Evolutionary conservation across 331 rosid genomes (phyloP).

Genomic region (Cydonia oblonga): DNA sequence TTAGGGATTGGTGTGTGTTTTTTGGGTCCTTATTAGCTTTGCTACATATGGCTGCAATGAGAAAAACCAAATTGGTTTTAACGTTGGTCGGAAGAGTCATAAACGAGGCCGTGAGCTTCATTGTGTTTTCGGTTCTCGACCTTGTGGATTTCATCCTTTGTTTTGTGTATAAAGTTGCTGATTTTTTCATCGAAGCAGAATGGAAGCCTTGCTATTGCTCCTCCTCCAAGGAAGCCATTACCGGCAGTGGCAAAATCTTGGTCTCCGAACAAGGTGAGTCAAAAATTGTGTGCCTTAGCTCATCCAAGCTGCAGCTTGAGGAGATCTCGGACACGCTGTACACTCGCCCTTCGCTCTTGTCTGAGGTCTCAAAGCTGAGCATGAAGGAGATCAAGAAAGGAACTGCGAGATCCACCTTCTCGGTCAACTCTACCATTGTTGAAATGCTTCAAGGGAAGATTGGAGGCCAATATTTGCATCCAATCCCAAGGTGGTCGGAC

Average conservation of each 20-base stretch:
- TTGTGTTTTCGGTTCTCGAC: constrained; percentile 51
- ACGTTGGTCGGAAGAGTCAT: constrained; percentile 28
- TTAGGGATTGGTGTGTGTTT: not conserved
- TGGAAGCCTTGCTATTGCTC: constrained; percentile 77
- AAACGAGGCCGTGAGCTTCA: constrained; percentile 57
- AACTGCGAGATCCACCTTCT: constrained; percentile 19
- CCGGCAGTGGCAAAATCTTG: constrained; percentile 58
- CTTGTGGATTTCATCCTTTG: constrained; percentile 56
- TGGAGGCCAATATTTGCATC: constrained; percentile 19
- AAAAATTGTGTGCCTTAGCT: constrained; percentile 48
- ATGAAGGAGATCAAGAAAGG: constrained; percentile 18
- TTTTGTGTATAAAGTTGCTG: constrained; percentile 50
- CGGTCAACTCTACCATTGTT: constrained; percentile 48
- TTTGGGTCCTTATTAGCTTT: not conserved
- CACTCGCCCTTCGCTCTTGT: constrained; percentile 54
- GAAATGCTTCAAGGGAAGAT: constrained; percentile 77
- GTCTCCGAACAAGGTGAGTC: constrained; percentile 74
- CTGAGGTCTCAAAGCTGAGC: constrained; percentile 53
- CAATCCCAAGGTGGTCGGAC: constrained; percentile 77
- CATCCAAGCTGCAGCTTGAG: constrained; percentile 51
- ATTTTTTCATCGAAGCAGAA: constrained; percentile 62
- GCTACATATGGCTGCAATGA: constrained; percentile 19
- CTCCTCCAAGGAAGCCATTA: constrained; percentile 49
- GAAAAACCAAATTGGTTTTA: constrained; percentile 18
- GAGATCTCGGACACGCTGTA: constrained; percentile 86